phyloP scores from a whole-genome alignment of 768 basidiomycete genomes.

The Tephrocybe sp. region DNA sequence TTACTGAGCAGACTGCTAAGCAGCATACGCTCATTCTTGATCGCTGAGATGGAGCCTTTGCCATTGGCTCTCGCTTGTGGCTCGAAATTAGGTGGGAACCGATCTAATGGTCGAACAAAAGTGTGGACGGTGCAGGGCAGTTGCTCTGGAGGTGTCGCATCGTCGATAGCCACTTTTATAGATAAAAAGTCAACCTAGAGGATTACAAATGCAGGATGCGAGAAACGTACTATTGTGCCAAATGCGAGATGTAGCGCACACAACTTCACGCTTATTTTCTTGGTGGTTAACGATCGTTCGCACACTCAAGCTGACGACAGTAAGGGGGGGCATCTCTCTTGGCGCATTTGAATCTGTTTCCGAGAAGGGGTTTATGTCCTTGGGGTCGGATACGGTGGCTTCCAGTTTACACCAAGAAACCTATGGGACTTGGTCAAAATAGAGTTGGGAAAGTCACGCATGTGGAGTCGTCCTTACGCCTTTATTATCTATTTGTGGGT shows the following conservation, averaged over 20 bases:
- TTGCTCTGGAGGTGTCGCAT: slow-evolving; percentile 86
- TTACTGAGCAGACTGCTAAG: slow-evolving; percentile 79
- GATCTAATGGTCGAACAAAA: slow-evolving; percentile 85
- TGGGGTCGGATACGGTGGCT: slow-evolving; percentile 78
- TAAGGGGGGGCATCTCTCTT: slow-evolving; percentile 84
- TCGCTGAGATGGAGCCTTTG: slow-evolving; percentile 69
- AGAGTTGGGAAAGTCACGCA: background rate
- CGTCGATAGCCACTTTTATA: slow-evolving; percentile 90
- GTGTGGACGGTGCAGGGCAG: slow-evolving; percentile 84
- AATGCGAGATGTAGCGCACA: slow-evolving; percentile 79
- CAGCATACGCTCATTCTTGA: slow-evolving; percentile 83
- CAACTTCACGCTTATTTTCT: slow-evolving; percentile 92
- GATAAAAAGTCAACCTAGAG: background rate
- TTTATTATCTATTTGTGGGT: slow-evolving; percentile 72
- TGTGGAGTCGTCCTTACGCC: slow-evolving; percentile 53
- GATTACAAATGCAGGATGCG: background rate
- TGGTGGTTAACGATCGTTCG: slow-evolving; percentile 93
- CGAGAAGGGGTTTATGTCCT: slow-evolving; percentile 81
- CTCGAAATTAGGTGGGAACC: slow-evolving; percentile 86
- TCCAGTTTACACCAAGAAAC: slow-evolving; percentile 98
- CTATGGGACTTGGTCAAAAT: slow-evolving; percentile 37
- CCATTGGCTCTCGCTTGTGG: slow-evolving; percentile 59
- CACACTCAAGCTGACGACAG: slow-evolving; percentile 84
- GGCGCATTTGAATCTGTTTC: slow-evolving; percentile 71
- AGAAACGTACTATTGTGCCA: slow-evolving; percentile 62